phyloP scores from a whole-genome alignment of 2,329 filamentous ascomycete species.

The Ceratocystis lukuohia region DNA sequence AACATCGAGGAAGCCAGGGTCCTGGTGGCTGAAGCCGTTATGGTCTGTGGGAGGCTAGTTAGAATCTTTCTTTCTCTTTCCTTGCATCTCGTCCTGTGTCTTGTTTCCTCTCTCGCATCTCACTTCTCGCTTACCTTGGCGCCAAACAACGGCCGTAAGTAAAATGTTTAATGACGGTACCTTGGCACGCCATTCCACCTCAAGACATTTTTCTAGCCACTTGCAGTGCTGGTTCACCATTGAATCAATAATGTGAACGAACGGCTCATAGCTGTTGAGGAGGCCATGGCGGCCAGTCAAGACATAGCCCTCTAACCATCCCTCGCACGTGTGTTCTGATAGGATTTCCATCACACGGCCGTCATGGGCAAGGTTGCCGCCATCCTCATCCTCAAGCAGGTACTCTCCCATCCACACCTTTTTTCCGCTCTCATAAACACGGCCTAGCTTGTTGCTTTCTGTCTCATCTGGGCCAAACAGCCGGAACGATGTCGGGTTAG shows the following conservation, averaged over 20 bases:
- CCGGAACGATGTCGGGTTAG: slow-evolving; percentile 56
- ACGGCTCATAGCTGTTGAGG: slow-evolving; percentile 71
- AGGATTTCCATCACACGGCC: slow-evolving; percentile 75
- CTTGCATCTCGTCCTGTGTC: too few relatives aligned
- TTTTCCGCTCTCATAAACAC: slow-evolving; percentile 59
- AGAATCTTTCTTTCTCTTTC: not conserved
- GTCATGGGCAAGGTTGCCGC: slow-evolving; percentile 54
- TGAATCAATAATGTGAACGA: slow-evolving; percentile 70
- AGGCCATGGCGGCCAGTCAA: slow-evolving; percentile 62
- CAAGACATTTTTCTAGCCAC: slow-evolving; percentile 70
- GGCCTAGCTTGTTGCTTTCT: slow-evolving; percentile 63
- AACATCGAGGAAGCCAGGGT: slow-evolving; percentile 67
- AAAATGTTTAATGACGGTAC: slow-evolving; percentile 68
- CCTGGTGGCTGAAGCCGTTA: slow-evolving; percentile 73
- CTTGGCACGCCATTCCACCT: slow-evolving; percentile 63
- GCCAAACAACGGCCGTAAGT: slow-evolving; percentile 65
- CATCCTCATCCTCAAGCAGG: slow-evolving; percentile 61
- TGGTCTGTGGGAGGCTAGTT: slow-evolving; percentile 38
- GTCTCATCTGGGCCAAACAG: slow-evolving; percentile 71
- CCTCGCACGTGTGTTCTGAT: slow-evolving; percentile 68
- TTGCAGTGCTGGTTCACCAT: slow-evolving; percentile 84
- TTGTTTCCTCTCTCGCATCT: too few relatives aligned
- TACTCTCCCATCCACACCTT: slow-evolving; percentile 72
- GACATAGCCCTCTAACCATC: slow-evolving; percentile 68
- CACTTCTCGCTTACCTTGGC: slow-evolving; percentile 34